These are phyloP conservation scores for Ophiorrhiza pumila DNA, from an alignment of 257 asterid genomes.

Conservation along the genomic window DNA sequence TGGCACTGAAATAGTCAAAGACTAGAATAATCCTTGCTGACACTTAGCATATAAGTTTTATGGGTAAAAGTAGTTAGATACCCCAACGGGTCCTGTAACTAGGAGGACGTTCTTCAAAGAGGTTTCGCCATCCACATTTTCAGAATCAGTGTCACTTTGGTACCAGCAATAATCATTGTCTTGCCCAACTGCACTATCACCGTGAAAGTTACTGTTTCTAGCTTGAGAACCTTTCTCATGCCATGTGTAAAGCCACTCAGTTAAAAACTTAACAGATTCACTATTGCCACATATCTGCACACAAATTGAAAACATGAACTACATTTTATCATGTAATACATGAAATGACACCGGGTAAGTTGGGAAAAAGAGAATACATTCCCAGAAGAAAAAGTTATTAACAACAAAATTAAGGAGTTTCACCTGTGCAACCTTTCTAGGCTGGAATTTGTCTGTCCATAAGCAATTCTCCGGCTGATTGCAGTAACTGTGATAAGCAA, in stretches of 20 bases:
- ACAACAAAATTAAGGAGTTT: conserved; percentile 19
- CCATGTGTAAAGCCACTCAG: conserved; percentile 92
- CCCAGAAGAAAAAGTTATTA: neutral
- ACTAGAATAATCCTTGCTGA: neutral
- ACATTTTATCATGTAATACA: neutral
- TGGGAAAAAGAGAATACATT: conserved; percentile 1
- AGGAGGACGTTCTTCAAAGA: conserved; percentile 80
- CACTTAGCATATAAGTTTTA: neutral
- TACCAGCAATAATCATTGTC: conserved; percentile 42
- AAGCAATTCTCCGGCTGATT: conserved; percentile 52
- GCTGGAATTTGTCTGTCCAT: conserved; percentile 92
- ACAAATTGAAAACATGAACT: conserved; percentile 22
- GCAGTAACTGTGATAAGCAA: conserved; percentile 34
- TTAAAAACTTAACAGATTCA: conserved; percentile 61
- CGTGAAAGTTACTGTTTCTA: conserved; percentile 33
- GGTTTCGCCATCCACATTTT: conserved; percentile 47
- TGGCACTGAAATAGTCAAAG: neutral
- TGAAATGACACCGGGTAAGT: conserved; percentile 6
- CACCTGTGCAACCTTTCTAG: conserved; percentile 79
- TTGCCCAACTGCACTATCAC: conserved; percentile 27
- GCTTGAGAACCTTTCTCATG: conserved; percentile 54
- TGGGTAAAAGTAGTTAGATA: conserved; percentile 20
- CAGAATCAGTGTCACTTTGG: conserved; percentile 57
- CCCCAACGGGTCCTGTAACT: conserved; percentile 99
- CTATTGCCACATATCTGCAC: conserved; percentile 86